A percentile compares a stretch with the other conserved stretches of the same genome.
Evolutionary conservation across 805 yeast genomes (phyloP).

Genomic region (Ascoidea rubescens): DNA sequence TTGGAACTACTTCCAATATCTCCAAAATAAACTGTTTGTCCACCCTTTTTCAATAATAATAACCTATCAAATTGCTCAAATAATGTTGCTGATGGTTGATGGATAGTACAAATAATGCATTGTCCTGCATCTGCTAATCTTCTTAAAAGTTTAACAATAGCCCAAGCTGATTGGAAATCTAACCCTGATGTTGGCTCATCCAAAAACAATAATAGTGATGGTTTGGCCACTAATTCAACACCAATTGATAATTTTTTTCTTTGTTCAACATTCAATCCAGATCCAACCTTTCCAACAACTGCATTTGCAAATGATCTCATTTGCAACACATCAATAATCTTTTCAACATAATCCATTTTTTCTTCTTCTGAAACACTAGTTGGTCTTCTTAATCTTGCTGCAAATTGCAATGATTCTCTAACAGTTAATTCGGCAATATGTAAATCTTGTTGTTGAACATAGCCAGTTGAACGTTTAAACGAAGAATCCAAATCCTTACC

Average conservation of each 20-base stretch:
- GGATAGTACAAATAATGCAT: conserved; percentile 64
- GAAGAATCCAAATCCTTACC: conserved; percentile 50
- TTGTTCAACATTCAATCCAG: conserved; percentile 58
- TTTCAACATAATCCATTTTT: conserved; percentile 55
- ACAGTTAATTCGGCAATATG: conserved; percentile 60
- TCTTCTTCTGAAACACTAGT: conserved; percentile 38
- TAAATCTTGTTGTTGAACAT: conserved; percentile 71
- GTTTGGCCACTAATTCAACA: conserved; percentile 60
- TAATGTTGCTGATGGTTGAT: conserved; percentile 63
- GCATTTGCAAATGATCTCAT: conserved; percentile 66
- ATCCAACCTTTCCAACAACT: conserved; percentile 65
- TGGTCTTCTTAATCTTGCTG: conserved; percentile 65
- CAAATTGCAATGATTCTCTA: conserved; percentile 58
- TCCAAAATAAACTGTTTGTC: conserved; percentile 71
- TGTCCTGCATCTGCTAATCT: conserved; percentile 60
- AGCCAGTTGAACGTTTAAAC: conserved; percentile 68
- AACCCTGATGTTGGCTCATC: conserved; percentile 70
- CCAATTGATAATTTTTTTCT: conserved; percentile 58
- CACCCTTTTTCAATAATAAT: conserved; percentile 59
- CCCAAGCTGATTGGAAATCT: conserved; percentile 56
- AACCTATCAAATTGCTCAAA: conserved; percentile 57
- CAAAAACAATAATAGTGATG: conserved; percentile 43
- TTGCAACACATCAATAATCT: conserved; percentile 49
- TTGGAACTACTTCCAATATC: conserved; percentile 55
- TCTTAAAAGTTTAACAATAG: conserved; percentile 52